Percentiles rank a stretch among this genome's conserved stretches.
Conservation (phyloP, 768 basidiomycete species). For the Phlegmacium glaucopus region DNA sequence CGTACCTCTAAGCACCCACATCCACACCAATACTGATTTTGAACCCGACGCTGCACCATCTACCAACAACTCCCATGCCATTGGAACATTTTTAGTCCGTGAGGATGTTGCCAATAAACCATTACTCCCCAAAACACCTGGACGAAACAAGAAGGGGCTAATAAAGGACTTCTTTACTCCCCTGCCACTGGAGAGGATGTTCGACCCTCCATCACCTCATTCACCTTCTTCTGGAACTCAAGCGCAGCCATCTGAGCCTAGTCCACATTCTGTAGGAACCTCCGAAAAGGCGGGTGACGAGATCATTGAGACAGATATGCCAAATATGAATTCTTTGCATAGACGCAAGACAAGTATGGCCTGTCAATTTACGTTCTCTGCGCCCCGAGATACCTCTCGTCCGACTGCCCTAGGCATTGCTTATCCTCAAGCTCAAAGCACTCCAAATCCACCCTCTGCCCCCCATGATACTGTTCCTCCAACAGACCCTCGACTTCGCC, state of each 20-base stretch:
- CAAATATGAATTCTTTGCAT: constrained; percentile 43
- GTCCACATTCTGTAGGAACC: constrained; percentile 7
- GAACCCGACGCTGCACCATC: constrained; percentile 24
- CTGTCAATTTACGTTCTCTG: constrained; percentile 73
- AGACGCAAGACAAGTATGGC: constrained; percentile 45
- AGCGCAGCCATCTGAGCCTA: constrained; percentile 11
- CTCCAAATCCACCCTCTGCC: constrained; percentile 39
- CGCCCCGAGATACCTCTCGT: constrained; percentile 40
- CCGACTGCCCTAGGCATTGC: constrained; percentile 23
- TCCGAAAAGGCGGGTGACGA: constrained; percentile 31
- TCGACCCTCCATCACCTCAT: constrained; percentile 89
- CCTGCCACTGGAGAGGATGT: constrained; percentile 84
- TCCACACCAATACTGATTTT: constrained; percentile 42
- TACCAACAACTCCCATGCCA: constrained; percentile 29
- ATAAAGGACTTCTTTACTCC: constrained; percentile 89
- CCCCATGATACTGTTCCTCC: constrained; percentile 29
- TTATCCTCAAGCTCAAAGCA: constrained; percentile 60
- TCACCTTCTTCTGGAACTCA: constrained; percentile 12
- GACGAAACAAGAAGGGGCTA: constrained; percentile 50
- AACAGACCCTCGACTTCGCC: constrained; percentile 73
- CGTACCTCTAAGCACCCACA: constrained; percentile 48
- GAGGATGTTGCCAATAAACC: constrained; percentile 58
- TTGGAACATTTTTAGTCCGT: constrained; percentile 75
- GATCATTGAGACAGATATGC: constrained; percentile 47
- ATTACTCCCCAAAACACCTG: constrained; percentile 65